These are phyloP conservation scores for Ilyonectria destructans DNA, from an alignment of 2,329 filamentous ascomycete genomes.

Conservation along the genomic window DNA sequence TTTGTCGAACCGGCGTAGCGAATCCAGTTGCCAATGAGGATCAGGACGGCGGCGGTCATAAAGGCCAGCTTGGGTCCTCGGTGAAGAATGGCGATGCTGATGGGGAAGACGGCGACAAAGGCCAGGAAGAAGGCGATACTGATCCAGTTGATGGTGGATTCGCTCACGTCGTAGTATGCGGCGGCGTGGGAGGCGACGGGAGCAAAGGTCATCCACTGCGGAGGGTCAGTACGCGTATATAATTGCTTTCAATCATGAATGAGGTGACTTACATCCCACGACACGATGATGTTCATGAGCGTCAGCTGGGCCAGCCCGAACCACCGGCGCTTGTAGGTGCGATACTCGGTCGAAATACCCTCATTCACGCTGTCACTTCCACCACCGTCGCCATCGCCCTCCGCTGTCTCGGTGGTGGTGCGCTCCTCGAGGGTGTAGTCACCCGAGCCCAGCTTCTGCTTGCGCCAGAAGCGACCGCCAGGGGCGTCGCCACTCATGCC, in stretches of 20 bases:
- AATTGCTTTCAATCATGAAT: neutral
- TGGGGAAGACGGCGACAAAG: slow-evolving; percentile 81
- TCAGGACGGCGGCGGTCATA: slow-evolving; percentile 79
- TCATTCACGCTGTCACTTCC: slow-evolving; percentile 49
- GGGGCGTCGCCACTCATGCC: slow-evolving; percentile 43
- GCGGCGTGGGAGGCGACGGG: slow-evolving; percentile 84
- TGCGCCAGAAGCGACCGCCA: slow-evolving; percentile 51
- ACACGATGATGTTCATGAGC: slow-evolving; percentile 91
- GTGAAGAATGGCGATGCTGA: slow-evolving; percentile 84
- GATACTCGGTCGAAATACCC: slow-evolving; percentile 54
- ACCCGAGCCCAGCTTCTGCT: slow-evolving; percentile 49
- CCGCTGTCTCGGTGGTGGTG: slow-evolving; percentile 33
- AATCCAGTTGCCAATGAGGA: slow-evolving; percentile 92
- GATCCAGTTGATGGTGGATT: slow-evolving; percentile 92
- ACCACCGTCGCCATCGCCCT: slow-evolving; percentile 42
- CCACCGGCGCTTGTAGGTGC: slow-evolving; percentile 87
- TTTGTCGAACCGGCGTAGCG: slow-evolving; percentile 80
- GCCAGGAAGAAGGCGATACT: slow-evolving; percentile 90
- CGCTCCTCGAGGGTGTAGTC: slow-evolving; percentile 51
- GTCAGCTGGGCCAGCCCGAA: slow-evolving; percentile 89
- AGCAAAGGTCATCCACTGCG: slow-evolving; percentile 90
- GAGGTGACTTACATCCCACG: slow-evolving; percentile 86
- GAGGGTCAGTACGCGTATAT: neutral
- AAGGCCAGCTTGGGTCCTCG: slow-evolving; percentile 86
- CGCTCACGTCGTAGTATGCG: slow-evolving; percentile 81